Base-by-base conservation (phyloP, 2,329 filamentous ascomycete genomes). In the Cadophora sp. region DNA sequence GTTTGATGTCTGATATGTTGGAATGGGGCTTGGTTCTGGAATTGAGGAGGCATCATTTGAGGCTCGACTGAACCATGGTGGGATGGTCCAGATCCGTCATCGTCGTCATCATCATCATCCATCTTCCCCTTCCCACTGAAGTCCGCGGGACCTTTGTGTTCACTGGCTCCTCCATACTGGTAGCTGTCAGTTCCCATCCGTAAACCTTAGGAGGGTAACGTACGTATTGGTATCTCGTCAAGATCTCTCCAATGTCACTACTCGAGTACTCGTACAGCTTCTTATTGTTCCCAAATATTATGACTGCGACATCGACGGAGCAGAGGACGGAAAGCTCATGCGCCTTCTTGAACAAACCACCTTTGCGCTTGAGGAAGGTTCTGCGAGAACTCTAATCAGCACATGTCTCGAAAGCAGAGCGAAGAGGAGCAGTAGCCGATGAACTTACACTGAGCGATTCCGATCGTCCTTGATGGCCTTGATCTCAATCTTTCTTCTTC, bases 391-490 rank as follows among this genome's bases (percentile, higher is more conserved):
- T 43, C n/a, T 51, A 50, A 48, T 66, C 46, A 68, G 31, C 40
- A 27, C 8, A 64, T 74, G 62, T 75, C 72, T 59, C 70, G 40
- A 12, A 51, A 59, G 19, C 55, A 53, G 61, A 61, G 43, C 56
- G 34, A 55, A 53, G 37, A 34, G n/a, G 64, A 46, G 31, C 37
- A 24, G 58, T 24, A 22, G 55, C n/a, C 37, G 27, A 37, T 65
- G 50, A 51, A 71, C 71, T 82, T 93, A 97, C 94, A 97, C 94
- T 77, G 94, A 97, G 80, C 94, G 93, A 80, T 97, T 97, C 77
- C 94, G 90, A 82, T 97, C 94, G 89, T 97, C 94, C 83, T 97
- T 97, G 86, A 98, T 98, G 76, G 95, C 93, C 84, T 97, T 97
- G 86, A 99, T 98, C 85, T 98, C 96, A 80, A 99, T 99, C 89